Evolutionary conservation across 2,329 filamentous ascomycete species (phyloP).

Genomic region (Fragosphaeria purpurea): DNA sequence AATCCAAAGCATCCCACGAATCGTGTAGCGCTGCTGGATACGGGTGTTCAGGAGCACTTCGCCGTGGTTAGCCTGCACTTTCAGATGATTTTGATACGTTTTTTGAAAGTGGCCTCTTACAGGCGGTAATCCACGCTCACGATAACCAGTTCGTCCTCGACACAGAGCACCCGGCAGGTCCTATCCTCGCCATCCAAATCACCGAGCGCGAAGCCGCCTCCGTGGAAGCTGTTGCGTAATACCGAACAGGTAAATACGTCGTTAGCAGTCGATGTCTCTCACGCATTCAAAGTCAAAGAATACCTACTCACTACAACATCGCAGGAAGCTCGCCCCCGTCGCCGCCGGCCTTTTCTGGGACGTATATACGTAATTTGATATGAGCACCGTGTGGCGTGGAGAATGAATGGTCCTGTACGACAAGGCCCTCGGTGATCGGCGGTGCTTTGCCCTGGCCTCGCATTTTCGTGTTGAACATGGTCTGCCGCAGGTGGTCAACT

Average conservation of each 20-base stretch:
- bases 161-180: not conserved
- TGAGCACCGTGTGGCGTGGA: not conserved
- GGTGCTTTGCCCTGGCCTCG: not conserved
- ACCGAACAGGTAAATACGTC: too few species aligned
- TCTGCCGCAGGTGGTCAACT: not conserved
- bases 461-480: conserved; percentile 1
- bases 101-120: too few species aligned
- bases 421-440: not conserved
- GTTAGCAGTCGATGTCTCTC: too few species aligned
- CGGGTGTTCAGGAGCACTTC: not conserved
- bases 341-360: not conserved
- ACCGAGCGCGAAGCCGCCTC: conserved; percentile 1
- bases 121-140: conserved; percentile 2
- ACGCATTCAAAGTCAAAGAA: too few species aligned
- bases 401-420: not conserved
- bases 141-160: not conserved
- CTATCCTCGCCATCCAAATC: not conserved
- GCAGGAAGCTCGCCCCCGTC: not conserved
- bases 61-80: too few species aligned
- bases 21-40: not conserved
- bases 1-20: not conserved
- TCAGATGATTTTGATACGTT: too few species aligned
- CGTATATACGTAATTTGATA: not conserved
- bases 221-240: not conserved
- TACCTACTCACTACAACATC: not conserved